phyloP scores from a whole-genome alignment of 2,329 filamentous ascomycete genomes.

The Fusarium ambrosium region DNA sequence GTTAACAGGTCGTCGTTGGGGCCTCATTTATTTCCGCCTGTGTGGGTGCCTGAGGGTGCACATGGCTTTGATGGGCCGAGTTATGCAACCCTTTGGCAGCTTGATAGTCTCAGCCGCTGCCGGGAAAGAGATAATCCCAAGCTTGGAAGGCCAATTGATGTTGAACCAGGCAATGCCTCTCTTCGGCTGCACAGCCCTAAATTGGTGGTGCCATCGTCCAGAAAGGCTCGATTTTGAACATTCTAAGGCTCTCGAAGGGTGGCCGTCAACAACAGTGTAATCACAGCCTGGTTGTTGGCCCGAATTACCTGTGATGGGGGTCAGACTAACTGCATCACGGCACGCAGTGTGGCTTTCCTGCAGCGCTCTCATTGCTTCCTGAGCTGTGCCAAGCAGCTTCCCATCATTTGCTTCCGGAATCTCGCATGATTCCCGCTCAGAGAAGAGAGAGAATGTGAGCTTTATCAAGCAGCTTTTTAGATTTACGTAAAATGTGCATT shows the following conservation, averaged over 20 bases:
- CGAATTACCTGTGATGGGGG: background rate
- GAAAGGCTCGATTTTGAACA: background rate
- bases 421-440: background rate
- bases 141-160: background rate
- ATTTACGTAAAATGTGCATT: background rate
- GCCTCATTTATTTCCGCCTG: background rate
- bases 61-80: background rate
- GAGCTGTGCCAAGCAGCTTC: background rate
- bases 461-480: background rate
- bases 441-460: background rate
- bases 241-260: too few species aligned
- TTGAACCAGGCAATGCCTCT: background rate
- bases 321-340: background rate
- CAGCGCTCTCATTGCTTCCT: background rate
- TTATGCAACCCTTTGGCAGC: background rate
- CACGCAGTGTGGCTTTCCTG: background rate
- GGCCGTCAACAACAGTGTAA: background rate
- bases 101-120: background rate
- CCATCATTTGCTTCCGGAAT: background rate
- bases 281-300: background rate
- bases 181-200: background rate
- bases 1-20: background rate
- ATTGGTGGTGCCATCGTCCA: background rate
- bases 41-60: background rate
- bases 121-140: background rate